phyloP scores from a whole-genome alignment of 2,329 filamentous ascomycete species.

The Cytospora piceae region DNA sequence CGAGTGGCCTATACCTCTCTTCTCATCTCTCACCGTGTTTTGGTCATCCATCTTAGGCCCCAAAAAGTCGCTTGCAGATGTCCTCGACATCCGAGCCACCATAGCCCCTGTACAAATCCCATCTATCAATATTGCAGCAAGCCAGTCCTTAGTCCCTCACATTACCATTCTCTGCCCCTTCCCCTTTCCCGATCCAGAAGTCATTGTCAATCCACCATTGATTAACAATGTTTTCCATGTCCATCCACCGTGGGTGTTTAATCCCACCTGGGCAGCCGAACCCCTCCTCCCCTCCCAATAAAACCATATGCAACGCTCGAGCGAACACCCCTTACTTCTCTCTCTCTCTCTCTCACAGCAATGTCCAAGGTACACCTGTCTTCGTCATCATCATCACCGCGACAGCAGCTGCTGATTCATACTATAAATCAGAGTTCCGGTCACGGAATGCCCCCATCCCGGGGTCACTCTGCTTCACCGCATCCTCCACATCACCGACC shows the following conservation, averaged over 20 bases:
- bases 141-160: neutral
- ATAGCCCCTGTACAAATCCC: neutral
- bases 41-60: neutral
- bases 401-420: neutral
- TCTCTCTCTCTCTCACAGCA: neutral
- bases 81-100: neutral
- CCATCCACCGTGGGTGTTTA: neutral
- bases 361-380: neutral
- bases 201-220: neutral
- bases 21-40: neutral
- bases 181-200: neutral
- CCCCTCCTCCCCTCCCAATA: neutral
- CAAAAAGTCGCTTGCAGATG: neutral
- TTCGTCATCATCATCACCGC: slow-evolving; percentile 27
- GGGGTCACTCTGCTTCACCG: slow-evolving; percentile 59
- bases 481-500: slow-evolving; percentile 82
- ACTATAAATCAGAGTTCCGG: slow-evolving; percentile 38
- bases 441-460: slow-evolving; percentile 29
- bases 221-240: neutral
- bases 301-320: neutral
- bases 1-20: neutral
- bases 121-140: neutral
- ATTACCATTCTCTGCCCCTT: neutral
- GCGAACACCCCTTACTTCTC: neutral
- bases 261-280: neutral